Base-by-base conservation (phyloP, 2,329 filamentous ascomycete genomes). In the Capronia epimyces region DNA sequence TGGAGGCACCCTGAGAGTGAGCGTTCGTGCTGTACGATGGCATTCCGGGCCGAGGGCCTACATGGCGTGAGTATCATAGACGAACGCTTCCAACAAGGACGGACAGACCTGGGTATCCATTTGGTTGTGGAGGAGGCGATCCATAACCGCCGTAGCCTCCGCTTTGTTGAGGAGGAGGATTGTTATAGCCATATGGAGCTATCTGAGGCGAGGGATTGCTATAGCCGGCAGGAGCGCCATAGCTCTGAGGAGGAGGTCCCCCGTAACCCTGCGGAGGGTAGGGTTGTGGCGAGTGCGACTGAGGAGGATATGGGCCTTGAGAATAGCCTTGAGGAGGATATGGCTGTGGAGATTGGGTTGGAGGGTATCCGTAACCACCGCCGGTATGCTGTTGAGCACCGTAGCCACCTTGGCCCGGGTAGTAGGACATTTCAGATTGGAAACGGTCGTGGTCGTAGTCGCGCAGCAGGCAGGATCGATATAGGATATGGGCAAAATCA, bases 371-470 rank as follows among this genome's bases (percentile, higher is more conserved):
- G 21, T 53, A 52, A 16, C 52, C 51, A 16, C 49, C 51, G 53
- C 66, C 66, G 57, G 69, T 67, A 56, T 75, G 75, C 63, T 74
- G 72, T 58, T 77, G 73, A 48, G 75, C 39, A 29, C 53, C 53
- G 45, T 42, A 51, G 37, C 45, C 49, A 25, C 49, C 49, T 39
- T 52, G 49, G 29, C 53, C 52, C 12, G 50, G 54, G 39, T 51
- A 56, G 16, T 37, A 51, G 20, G 53, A 57, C 49, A 60, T 61
- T 52, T 43, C 42, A 31, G 25, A 29, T n/a, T n/a, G n/a, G n/a
- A n/a, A n/a, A n/a, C n/a, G n/a, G n/a, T 13, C 2, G 25, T 29
- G 16, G 27, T 20, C n/a, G 39, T 22, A 15, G 45, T 29, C 8
- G 42, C 32, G 36, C 43, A 50, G 52, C 49, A 41, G 34, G 48